Evolutionary conservation across 2,329 filamentous ascomycete species (phyloP), one percentile per base, ranked within the genome.

Genomic region (Tolypocladium cylindrosporum): DNA sequence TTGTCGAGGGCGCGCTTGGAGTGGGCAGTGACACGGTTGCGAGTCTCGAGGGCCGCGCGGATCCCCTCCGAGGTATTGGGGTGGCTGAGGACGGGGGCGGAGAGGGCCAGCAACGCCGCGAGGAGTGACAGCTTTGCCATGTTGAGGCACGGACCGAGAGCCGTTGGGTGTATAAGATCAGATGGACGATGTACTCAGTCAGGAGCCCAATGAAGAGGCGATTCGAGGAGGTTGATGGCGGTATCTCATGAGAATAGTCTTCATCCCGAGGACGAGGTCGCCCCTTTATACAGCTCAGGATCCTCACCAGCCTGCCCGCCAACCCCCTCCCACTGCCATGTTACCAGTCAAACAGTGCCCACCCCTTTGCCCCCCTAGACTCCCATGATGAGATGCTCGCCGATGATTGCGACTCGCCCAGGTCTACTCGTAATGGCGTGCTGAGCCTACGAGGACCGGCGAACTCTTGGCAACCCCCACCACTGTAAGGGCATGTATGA

Each of bases 101-200:
- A 63, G 42, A 68, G 56, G 62, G 65, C 68, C 58, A 70, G 57
- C 40, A 65, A 61, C 59, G 68, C 57, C 9, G 64, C 64, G 58
- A 70, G 41, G 45, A 63, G 55, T 55, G 66, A 66, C 31, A 68
- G 61, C 21, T 50, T 54, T 4, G 55, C 14, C 58, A 59, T 59
- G 41, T 13, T 45, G 37, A 21, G 9, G 27, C 45, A 21, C n/a
- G 7, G 37, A 8, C 3, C 6, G 11, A 19, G 54, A 7, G 16
- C 9, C 3, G 16, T 13, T 40, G 2, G 7, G 19, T 31, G n/a
- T n/a, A 9, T 16, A 34, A 34, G 19, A 7, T 11, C 16, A n/a
- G 27, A 19, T 19, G 27, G 14, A 50, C 13, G 27, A 9, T 50
- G 16, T n/a, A 7, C 27, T 34, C 27, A n/a, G 5, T 14, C 16